Evolutionary conservation across 768 basidiomycete genomes (phyloP).

Genomic region (Amanita molliuscula): DNA sequence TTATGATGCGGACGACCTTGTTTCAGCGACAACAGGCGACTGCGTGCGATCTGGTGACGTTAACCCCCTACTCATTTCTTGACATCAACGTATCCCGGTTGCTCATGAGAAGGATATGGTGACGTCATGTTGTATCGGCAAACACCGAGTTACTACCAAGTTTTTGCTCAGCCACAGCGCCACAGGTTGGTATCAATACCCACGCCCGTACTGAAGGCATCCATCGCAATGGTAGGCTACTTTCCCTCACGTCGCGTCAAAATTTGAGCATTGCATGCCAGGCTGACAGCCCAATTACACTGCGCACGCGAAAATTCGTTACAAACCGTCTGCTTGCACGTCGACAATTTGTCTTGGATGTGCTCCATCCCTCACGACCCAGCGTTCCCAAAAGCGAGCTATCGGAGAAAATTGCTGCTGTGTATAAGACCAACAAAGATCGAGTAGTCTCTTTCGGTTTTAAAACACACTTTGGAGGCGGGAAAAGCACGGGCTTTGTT

Average conservation of each 20-base stretch:
- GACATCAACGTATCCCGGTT: too few species aligned
- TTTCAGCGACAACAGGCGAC: too few species aligned
- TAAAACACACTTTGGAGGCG: constrained; percentile 96
- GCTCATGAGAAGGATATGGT: too few species aligned
- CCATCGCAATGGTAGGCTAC: constrained; percentile 24
- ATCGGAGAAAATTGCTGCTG: constrained; percentile 78
- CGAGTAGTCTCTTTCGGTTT: constrained; percentile 94
- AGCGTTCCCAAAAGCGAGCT: constrained; percentile 92
- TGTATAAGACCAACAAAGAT: constrained; percentile 90
- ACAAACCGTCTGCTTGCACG: constrained; percentile 96
- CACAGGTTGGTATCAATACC: constrained; percentile 14
- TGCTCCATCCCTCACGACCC: constrained; percentile 90
- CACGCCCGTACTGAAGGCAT: constrained; percentile 19
- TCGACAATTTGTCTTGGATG: constrained; percentile 91
- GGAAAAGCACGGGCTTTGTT: constrained; percentile 93
- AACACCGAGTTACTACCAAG: constrained; percentile 34
- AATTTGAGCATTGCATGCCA: constrained; percentile 19
- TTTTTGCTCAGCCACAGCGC: constrained; percentile 25
- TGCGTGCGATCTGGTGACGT: too few species aligned
- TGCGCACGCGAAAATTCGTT: constrained; percentile 98
- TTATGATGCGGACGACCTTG: too few species aligned
- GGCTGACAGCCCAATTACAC: constrained; percentile 83
- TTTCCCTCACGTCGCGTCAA: not conserved
- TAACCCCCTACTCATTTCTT: too few species aligned
- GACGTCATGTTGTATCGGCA: constrained; percentile 26